These are phyloP conservation scores for Lodderomyces beijingensis DNA, from an alignment of 1,139 yeast genomes.

Conservation along the genomic window DNA sequence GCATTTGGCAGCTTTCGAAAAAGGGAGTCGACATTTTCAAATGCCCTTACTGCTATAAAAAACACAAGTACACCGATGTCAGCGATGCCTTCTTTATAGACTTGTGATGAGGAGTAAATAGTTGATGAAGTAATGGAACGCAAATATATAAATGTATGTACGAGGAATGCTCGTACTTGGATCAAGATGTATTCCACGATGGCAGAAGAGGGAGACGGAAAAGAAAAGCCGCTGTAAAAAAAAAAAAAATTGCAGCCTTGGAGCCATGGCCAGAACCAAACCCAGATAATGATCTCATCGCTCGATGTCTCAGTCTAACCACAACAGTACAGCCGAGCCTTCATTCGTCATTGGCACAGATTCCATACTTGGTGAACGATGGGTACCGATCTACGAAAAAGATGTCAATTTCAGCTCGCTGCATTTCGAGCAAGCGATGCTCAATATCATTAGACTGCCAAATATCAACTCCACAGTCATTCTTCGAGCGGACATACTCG, in stretches of 20 bases:
- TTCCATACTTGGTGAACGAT: slow-evolving; percentile 57
- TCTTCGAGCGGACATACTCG: slow-evolving; percentile 78
- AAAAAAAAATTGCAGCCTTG: slow-evolving; percentile 2
- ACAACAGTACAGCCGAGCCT: slow-evolving; percentile 1
- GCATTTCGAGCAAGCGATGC: slow-evolving; percentile 75
- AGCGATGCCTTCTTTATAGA: slow-evolving; percentile 45
- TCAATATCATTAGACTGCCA: slow-evolving; percentile 77
- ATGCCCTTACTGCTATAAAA: slow-evolving; percentile 48
- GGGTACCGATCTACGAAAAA: slow-evolving; percentile 57
- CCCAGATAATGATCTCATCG: too few species aligned
- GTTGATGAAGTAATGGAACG: too few species aligned
- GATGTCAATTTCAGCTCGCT: slow-evolving; percentile 39
- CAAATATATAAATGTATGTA: too few species aligned
- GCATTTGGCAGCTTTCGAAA: slow-evolving; percentile 43
- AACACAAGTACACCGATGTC: slow-evolving; percentile 39
- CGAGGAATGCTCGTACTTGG: too few species aligned
- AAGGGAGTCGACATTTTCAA: slow-evolving; percentile 41
- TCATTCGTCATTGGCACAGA: slow-evolving; percentile 7
- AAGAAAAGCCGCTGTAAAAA: slow-evolving; percentile 3
- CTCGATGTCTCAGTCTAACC: too few species aligned
- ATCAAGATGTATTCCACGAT: too few species aligned
- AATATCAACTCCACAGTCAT: slow-evolving; percentile 90
- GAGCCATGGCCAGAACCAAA: not conserved
- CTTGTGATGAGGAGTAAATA: too few species aligned
- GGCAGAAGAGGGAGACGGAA: not conserved